These are phyloP conservation scores for Rhytidiadelphus loreus DNA, from an alignment of 225 moss, liverwort and hornwort species.

Conservation along the genomic window DNA sequence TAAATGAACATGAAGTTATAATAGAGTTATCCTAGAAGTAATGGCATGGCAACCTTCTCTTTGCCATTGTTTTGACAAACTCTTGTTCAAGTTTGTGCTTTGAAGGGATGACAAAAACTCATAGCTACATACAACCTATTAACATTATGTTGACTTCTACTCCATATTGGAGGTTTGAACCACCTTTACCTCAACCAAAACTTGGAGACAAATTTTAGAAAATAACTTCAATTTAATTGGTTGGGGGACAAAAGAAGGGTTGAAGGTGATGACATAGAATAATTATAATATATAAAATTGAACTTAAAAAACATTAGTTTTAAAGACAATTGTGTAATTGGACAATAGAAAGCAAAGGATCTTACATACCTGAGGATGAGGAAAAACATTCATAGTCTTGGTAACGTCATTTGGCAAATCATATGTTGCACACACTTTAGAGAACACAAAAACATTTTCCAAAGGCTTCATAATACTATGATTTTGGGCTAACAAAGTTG, in stretches of 20 bases:
- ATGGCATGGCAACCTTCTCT: background rate
- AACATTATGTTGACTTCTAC: background rate
- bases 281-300: background rate
- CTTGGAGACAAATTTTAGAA: background rate
- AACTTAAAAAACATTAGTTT: background rate
- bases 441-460: constrained; percentile 46
- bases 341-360: background rate
- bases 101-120: background rate
- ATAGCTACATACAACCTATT: background rate
- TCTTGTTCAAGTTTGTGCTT: background rate
- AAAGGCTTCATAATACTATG: constrained; percentile 59
- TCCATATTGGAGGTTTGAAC: background rate
- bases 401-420: constrained; percentile 37
- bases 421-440: constrained; percentile 45
- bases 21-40: background rate
- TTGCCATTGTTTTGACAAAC: background rate
- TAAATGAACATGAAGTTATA: background rate
- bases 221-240: background rate
- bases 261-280: background rate
- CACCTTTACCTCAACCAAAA: background rate
- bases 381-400: background rate
- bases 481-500: constrained; percentile 45
- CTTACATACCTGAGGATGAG: constrained; percentile 52
- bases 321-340: background rate
- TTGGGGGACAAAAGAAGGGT: background rate